Evolutionary conservation across 345 rosid genomes (phyloP).

Genomic region (Citrus sinensis): DNA sequence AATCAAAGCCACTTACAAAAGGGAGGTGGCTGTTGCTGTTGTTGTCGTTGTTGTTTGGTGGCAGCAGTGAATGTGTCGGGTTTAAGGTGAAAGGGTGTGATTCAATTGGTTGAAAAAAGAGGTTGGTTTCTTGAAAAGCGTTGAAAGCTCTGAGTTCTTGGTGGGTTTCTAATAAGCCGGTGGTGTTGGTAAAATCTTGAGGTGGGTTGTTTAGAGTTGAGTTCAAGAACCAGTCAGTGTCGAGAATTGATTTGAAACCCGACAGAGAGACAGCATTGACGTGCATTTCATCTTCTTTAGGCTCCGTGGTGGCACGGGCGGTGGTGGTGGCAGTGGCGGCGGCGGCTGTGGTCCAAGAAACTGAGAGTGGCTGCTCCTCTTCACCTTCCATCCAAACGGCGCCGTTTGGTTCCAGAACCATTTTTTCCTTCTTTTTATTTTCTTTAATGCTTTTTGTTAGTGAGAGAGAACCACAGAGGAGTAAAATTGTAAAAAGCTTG

Average conservation of each 20-base stretch:
- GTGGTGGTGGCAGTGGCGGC: neutral
- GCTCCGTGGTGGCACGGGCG: neutral
- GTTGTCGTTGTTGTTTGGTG: neutral
- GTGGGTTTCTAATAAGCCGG: conserved; percentile 24
- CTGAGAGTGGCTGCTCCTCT: conserved; percentile 34
- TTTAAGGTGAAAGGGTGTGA: conserved; percentile 54
- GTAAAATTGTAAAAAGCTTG: neutral
- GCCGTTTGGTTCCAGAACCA: conserved; percentile 63
- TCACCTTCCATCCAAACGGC: conserved; percentile 61
- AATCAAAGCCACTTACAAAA: conserved; percentile 58
- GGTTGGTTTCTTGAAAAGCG: conserved; percentile 37
- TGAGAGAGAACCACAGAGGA: neutral
- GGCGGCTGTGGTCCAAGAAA: conserved; percentile 48
- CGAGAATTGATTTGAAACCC: conserved; percentile 67
- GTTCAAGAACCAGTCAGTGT: conserved; percentile 51
- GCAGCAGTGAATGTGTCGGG: conserved; percentile 41
- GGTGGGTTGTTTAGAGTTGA: conserved; percentile 26
- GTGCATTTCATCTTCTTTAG: conserved; percentile 27
- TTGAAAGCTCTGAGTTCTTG: conserved; percentile 42
- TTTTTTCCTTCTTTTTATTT: neutral
- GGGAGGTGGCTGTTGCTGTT: conserved; percentile 26
- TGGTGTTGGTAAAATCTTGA: conserved; percentile 37
- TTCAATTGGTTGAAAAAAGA: conserved; percentile 51
- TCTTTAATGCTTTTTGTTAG: neutral
- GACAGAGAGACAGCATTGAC: conserved; percentile 34